Evolutionary conservation across 306 rosid species (phyloP), one percentile per base, ranked within the genome.

Genomic region (Gastrolobium villosum): DNA sequence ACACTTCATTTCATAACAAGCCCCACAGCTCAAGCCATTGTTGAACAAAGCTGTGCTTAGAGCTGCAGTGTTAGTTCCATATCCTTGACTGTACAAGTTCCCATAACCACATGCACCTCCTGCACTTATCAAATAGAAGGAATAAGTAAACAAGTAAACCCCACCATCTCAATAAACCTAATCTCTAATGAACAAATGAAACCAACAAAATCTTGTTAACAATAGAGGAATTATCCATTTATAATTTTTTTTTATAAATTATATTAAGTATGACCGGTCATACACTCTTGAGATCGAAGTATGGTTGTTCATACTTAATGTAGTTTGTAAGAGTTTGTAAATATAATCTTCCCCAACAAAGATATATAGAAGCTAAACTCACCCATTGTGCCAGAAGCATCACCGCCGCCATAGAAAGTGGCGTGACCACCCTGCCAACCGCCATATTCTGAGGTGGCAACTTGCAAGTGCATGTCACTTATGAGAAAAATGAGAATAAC

Each of bases 31-130:
- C 65, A 93, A 77, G 1, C 96, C 98, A 78, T 86, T 88, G 87
- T 90, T 85, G 70, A 89, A 93, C 84, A 90, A 59, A 32, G 98
- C 91, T 9, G 96, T 90, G 91, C 98, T 93, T 40, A 93, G 70
- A 39, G 98, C 96, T 64, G 94, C 98, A 5, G 94, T 93, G 89
- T 88, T 84, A 0, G 96, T 90, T 54, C 96, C 96, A 78, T 89
- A 93, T 9, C 98, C 98, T 34, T 90, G 94, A 54, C 92, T 82
- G 53, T 93, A 85, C 84, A 93, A 84, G 66, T 93, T 91, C 67
- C 98, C 98, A 79, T 93, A 93, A 5, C 96, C 98, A 87, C 98
- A 93, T 68, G 98, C 98, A 46, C 98, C 98, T 79, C 98, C 96
- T 88, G 74, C 78, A 76, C 30, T 8, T 0, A 57, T 74, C 84